phyloP scores from a whole-genome alignment of 2,329 filamentous ascomycete genomes.

The Fusarium tjaetaba region DNA sequence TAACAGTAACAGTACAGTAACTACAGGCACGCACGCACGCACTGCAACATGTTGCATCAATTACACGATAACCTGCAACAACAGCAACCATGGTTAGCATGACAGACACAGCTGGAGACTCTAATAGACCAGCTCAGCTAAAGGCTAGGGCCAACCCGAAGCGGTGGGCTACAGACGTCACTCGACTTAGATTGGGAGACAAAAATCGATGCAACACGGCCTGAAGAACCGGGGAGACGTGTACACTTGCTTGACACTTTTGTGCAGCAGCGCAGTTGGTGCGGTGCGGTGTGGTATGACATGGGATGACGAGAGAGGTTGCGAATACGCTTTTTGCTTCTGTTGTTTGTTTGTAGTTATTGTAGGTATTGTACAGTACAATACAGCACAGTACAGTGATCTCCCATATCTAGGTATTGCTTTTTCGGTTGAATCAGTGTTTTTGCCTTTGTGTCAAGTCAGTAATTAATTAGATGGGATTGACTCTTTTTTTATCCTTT shows the following conservation, averaged over 20 bases:
- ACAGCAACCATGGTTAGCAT: slow-evolving; percentile 1
- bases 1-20: background rate
- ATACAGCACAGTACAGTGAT: background rate
- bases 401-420: slow-evolving; percentile 2
- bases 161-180: slow-evolving; percentile 37
- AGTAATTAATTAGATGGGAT: background rate
- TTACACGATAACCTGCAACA: slow-evolving; percentile 16
- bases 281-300: slow-evolving; percentile 42
- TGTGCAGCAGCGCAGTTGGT: slow-evolving; percentile 36
- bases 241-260: slow-evolving; percentile 33
- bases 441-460: slow-evolving; percentile 14
- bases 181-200: slow-evolving; percentile 12
- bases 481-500: background rate
- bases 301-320: slow-evolving; percentile 40
- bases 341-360: background rate
- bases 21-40: background rate
- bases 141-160: slow-evolving; percentile 21
- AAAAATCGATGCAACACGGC: slow-evolving; percentile 29
- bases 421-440: slow-evolving; percentile 31
- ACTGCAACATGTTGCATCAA: background rate
- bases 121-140: slow-evolving; percentile 14
- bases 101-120: slow-evolving; percentile 3
- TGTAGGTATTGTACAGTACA: background rate
- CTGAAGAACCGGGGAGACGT: slow-evolving; percentile 32
- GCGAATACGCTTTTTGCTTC: slow-evolving; percentile 19